Base-by-base conservation (phyloP, 306 rosid genomes). In the Dalbergia cultrata region DNA sequence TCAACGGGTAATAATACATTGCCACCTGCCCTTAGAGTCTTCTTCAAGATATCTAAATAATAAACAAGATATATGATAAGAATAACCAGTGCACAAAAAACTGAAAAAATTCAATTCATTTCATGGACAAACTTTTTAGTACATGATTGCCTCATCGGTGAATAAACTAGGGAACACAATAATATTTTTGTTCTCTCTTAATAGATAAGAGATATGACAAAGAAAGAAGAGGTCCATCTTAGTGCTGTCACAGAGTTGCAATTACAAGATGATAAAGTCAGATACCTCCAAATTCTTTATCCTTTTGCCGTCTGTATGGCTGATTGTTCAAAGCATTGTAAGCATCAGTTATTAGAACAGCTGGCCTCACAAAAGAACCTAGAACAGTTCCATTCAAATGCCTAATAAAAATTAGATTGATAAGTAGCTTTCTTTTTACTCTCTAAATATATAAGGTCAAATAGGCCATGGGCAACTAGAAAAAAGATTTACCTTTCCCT, bases 251-350 rank as follows among this genome's bases (percentile, higher is more conserved):
- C 1, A 19, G 34, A 47, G 53, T 47, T 5, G 44, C 49, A 45
- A 16, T 41, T 64, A 78, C 56, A 76, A 73, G 72, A 82, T 60
- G 75, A 35, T 54, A 66, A 70, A 59, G 82, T 19, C 72, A 61
- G 33, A 59, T 86, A 95, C 99, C 99, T 89, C 98, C 93, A 85
- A 95, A 90, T 86, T 95, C 97, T 81, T 84, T 91, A 85, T 95
- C 99, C 86, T 89, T 91, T 82, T 91, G 97, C 52, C 98, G 96
- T 81, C 98, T 91, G 63, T 91, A 91, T 54, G 99, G 92, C 89
- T 95, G 97, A 87, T 95, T 95, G 78, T 93, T 95, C 87, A 95
- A 74, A 89, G 99, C 99, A 82, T 95, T 95, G 84, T 91, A 95
- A 17, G 99, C 98, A 91, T 95, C 99, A 7, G 99, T 95, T 78